These are phyloP conservation scores for Cyberlindnera euphorbiae DNA, from an alignment of 805 yeast genomes.

Conservation along the genomic window DNA sequence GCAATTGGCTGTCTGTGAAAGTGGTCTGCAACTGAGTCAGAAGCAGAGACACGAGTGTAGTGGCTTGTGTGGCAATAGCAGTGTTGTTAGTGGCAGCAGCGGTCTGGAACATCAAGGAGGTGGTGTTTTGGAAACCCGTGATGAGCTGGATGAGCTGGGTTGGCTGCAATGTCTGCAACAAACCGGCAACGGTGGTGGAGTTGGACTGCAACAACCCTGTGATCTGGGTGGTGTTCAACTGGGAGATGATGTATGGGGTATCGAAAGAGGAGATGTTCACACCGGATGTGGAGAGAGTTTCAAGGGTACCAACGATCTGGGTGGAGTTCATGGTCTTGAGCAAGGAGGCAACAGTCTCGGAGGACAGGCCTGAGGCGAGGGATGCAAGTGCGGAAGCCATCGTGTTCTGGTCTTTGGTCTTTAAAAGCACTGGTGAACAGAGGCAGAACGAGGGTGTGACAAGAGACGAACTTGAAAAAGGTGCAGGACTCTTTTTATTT, in stretches of 20 bases:
- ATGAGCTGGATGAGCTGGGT: slow-evolving; percentile 19
- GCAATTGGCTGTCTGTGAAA: slow-evolving; percentile 22
- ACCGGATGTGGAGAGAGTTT: slow-evolving; percentile 16
- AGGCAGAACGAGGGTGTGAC: too few relatives aligned
- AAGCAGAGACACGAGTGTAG: slow-evolving; percentile 17
- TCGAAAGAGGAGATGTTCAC: slow-evolving; percentile 65
- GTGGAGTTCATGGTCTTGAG: slow-evolving; percentile 23
- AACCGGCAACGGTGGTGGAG: slow-evolving; percentile 17
- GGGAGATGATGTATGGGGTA: slow-evolving; percentile 49
- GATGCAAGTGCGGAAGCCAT: too few relatives aligned
- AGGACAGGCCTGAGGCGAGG: slow-evolving; percentile 13
- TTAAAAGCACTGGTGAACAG: too few relatives aligned
- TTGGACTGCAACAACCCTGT: slow-evolving; percentile 22
- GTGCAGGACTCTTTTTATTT: too few relatives aligned
- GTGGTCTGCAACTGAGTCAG: slow-evolving; percentile 14
- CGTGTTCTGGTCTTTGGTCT: too few relatives aligned
- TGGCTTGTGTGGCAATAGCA: slow-evolving; percentile 9
- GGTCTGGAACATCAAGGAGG: slow-evolving; percentile 17
- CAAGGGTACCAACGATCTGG: slow-evolving; percentile 19
- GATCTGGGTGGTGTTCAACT: slow-evolving; percentile 23
- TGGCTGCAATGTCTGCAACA: slow-evolving; percentile 19
- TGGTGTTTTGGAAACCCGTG: slow-evolving; percentile 18
- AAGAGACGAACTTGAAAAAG: too few relatives aligned
- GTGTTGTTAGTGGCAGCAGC: slow-evolving; percentile 13
- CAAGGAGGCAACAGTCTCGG: slow-evolving; percentile 16